Evolutionary conservation across 2,329 filamentous ascomycete species (phyloP), one percentile per base, ranked within the genome.

Genomic region (Ciborinia camelliae): DNA sequence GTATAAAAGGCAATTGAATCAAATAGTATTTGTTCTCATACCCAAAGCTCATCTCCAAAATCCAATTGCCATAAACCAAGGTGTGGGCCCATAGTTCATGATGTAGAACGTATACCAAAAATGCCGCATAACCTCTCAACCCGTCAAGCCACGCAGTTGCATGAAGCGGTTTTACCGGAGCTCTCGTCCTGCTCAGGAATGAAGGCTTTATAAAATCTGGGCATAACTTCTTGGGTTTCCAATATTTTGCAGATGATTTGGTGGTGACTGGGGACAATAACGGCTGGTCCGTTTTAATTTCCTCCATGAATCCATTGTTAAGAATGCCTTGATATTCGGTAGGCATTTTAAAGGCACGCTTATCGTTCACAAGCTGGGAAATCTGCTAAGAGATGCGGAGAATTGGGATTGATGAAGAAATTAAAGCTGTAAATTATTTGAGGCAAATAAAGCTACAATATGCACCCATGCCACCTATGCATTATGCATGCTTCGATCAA

Each of bases 1-100:
- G 80, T 41, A 91, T 73, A 1, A 80, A 79, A 4, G 86, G 87
- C 4, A 90, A 77, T 62, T 80, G 30, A 76, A 73, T 71, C 77
- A 80, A 61, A 77, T 70, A 54, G 69, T 68, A 67, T 57, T 70
- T 47, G 68, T 72, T 47, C 68, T 72, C 68, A 75, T 75, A 65
- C 74, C 70, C 67, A 59, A 67, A 73, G 1, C 76, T 76, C 52
- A 68, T 70, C 54, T 72, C 70, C 35, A 72, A 64, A 26, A 70
- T 69, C 26, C 58, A 28, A 32, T 64, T 55, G 61, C 65, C 66
- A 5, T 58, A 23, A 14, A 43, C 26, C 53, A 10, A 67, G 51
- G 66, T 62, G 57, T 79, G 80, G 14, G 76, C 71, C 70, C 71
- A 74, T 15, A 72, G 60, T 50, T 72, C 67, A 67, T 80, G 80